Evolutionary conservation across 768 basidiomycete genomes (phyloP).

Genomic region (Termitomyces sp.): DNA sequence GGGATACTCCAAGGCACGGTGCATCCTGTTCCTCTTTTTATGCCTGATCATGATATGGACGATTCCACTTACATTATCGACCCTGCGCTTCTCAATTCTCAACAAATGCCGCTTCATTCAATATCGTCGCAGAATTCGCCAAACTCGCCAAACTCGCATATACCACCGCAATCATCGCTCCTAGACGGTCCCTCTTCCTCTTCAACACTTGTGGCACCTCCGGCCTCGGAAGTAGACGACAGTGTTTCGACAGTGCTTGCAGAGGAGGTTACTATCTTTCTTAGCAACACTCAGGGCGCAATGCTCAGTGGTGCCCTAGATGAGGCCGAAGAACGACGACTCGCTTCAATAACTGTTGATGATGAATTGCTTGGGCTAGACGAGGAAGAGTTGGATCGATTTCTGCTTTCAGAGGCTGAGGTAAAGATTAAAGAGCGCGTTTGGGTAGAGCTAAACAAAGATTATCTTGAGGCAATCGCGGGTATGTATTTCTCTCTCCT

Average conservation of each 20-base stretch:
- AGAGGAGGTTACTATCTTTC: conserved; percentile 64
- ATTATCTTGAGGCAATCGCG: conserved; percentile 85
- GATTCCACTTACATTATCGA: conserved; percentile 47
- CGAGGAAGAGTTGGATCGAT: conserved; percentile 83
- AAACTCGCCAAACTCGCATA: neutral
- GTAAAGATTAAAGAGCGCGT: conserved; percentile 83
- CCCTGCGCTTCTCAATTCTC: conserved; percentile 37
- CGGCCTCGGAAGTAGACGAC: conserved; percentile 44
- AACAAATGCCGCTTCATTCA: neutral
- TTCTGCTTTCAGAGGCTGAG: conserved; percentile 75
- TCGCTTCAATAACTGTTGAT: conserved; percentile 42
- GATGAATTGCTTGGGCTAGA: conserved; percentile 77
- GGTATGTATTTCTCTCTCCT: conserved; percentile 40
- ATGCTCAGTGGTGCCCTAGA: conserved; percentile 56
- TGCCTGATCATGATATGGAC: conserved; percentile 39
- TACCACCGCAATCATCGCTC: neutral
- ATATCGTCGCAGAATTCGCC: too few species aligned
- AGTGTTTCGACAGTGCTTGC: conserved; percentile 57
- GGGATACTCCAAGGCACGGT: conserved; percentile 62
- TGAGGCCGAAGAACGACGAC: conserved; percentile 59
- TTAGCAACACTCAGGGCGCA: conserved; percentile 57
- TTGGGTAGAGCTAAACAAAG: conserved; percentile 91
- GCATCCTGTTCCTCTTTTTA: conserved; percentile 34
- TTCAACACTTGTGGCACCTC: conserved; percentile 19
- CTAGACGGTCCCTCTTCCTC: conserved; percentile 6